Base-by-base conservation (phyloP, 140 eudicot species). In the Stevia rebaudiana region DNA sequence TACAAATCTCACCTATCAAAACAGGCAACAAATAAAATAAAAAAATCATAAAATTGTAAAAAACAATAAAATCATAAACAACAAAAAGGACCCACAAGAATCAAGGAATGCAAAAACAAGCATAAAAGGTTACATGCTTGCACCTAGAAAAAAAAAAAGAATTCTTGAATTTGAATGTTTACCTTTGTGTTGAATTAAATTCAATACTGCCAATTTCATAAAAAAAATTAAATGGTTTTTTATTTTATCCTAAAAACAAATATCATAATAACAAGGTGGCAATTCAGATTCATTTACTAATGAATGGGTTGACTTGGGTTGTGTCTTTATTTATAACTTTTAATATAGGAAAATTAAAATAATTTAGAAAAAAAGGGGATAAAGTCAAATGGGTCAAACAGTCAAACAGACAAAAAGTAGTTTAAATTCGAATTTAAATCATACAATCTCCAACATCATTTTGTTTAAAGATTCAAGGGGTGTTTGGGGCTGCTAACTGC, bases 141-240 rank as follows among this genome's bases (percentile, higher is more conserved):
- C 95, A 77, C 72, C 72, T 85, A 39, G 89, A 76, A 76, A 88
- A 92, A 70, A 88, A 41, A 88, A 94, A 41, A 92, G 78, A 64
- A 92, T 83, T 77, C 81, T 77, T 52, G 95, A 88, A 63, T 81
- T 81, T 30, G 83, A 72, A 76, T 92, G 96, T 17, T 9, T 17
- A 47, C 25, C 54, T 25, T 21, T 46, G 52, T 33, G 52, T 17
- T 5, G 23, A 46, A 4, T 13, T 4, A 46, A 15, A 2, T 44
- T 44, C 11, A 4, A 5, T 44, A 44, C 21, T 5, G 21, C 52
- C 11, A 46, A 9, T 47, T 48, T 10, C 17, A 8, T 6, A 17
- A 17, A 28, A 1, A 48, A 16, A 48, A 8, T 18, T 19, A 8
- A 6, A 18, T 6, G 21, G 24, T 48, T 18, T 28, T 48, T 18